Percentiles rank a stretch among this genome's conserved stretches.
Evolutionary conservation across 2,329 filamentous ascomycete species (phyloP).

Genomic region (Fusarium chaquense): DNA sequence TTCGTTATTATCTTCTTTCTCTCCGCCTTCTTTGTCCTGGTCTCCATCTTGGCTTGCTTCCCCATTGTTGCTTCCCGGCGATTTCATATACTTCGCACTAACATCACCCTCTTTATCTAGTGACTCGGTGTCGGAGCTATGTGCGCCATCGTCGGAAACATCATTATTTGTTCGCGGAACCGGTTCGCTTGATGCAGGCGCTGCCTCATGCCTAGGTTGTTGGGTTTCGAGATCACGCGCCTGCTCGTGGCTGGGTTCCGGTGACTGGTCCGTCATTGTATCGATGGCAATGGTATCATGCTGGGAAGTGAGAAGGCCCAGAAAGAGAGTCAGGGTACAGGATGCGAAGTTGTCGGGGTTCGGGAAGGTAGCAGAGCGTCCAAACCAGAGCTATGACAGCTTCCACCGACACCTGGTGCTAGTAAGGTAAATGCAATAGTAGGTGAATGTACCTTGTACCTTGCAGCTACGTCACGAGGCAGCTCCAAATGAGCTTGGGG

Average conservation of each 20-base stretch:
- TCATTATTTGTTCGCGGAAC: slow-evolving; percentile 14
- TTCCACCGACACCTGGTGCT: slow-evolving; percentile 18
- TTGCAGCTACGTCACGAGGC: slow-evolving; percentile 52
- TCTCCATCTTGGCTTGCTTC: slow-evolving; percentile 38
- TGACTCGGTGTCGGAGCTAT: slow-evolving; percentile 54
- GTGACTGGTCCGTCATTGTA: slow-evolving; percentile 59
- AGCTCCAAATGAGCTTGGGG: slow-evolving; percentile 30
- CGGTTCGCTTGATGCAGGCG: slow-evolving; percentile 25
- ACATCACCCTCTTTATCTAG: not conserved
- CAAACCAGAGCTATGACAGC: slow-evolving; percentile 44
- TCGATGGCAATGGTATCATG: slow-evolving; percentile 48
- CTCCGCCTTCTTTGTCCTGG: slow-evolving; percentile 29
- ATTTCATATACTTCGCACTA: slow-evolving; percentile 21
- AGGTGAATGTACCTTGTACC: slow-evolving; percentile 38
- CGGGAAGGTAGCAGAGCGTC: slow-evolving; percentile 17
- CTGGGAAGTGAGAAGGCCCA: slow-evolving; percentile 40
- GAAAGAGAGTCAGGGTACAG: slow-evolving; percentile 20
- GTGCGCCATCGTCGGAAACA: slow-evolving; percentile 38
- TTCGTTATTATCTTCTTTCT: slow-evolving; percentile 38
- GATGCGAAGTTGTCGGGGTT: slow-evolving; percentile 25
- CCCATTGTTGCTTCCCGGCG: slow-evolving; percentile 27
- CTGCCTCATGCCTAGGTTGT: slow-evolving; percentile 34
- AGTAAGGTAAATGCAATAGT: slow-evolving; percentile 20
- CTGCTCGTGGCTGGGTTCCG: slow-evolving; percentile 50
- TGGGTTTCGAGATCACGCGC: slow-evolving; percentile 35